Percentiles rank a stretch among this genome's conserved stretches.
These are phyloP conservation scores for Anthostomella pinea DNA, from an alignment of 2,329 filamentous ascomycete genomes.

Conservation along the genomic window DNA sequence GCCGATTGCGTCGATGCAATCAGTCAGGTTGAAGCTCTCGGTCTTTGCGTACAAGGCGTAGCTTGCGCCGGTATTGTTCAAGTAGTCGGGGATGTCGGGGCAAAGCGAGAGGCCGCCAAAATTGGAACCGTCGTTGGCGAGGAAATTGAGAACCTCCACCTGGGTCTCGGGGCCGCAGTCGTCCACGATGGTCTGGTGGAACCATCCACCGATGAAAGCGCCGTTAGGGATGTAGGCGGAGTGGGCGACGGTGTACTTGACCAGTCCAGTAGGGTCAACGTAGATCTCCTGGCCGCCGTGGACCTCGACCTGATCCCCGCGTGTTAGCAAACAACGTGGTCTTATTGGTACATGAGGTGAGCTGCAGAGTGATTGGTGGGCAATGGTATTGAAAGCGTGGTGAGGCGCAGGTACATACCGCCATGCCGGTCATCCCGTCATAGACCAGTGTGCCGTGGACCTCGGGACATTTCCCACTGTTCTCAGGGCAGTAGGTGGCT, in stretches of 20 bases:
- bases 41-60: slow-evolving; percentile 29
- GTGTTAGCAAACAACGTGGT: background rate
- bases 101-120: slow-evolving; percentile 27
- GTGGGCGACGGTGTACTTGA: slow-evolving; percentile 57
- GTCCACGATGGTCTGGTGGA: slow-evolving; percentile 24
- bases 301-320: slow-evolving; percentile 43
- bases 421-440: slow-evolving; percentile 21
- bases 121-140: slow-evolving; percentile 29
- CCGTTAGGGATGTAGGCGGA: slow-evolving; percentile 50
- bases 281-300: slow-evolving; percentile 64
- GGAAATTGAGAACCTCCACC: slow-evolving; percentile 24
- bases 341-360: too few species aligned
- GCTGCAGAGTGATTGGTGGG: background rate
- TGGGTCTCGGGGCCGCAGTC: slow-evolving; percentile 18
- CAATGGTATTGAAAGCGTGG: background rate
- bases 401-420: slow-evolving; percentile 15
- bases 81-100: slow-evolving; percentile 19
- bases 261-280: slow-evolving; percentile 49
- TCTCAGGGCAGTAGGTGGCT: slow-evolving; percentile 24
- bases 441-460: slow-evolving; percentile 26
- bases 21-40: slow-evolving; percentile 21
- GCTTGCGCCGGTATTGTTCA: slow-evolving; percentile 20
- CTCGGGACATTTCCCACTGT: slow-evolving; percentile 17
- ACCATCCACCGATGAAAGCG: slow-evolving; percentile 49
- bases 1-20: slow-evolving; percentile 34